Base-by-base conservation (phyloP, 176 grass and related monocot genomes). In the Musa itinerans region DNA sequence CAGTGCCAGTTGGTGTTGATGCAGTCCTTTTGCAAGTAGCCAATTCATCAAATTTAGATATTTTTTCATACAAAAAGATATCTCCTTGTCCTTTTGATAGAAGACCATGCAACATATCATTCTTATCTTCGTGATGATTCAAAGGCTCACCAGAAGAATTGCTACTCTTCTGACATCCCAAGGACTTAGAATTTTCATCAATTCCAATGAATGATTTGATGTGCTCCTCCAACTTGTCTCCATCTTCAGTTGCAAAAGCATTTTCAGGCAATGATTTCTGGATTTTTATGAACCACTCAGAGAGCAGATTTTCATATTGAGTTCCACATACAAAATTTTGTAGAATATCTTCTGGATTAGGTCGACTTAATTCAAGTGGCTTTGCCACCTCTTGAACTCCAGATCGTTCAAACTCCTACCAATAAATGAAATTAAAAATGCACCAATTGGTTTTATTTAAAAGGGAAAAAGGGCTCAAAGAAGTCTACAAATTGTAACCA, bases 231-330 rank as follows among this genome's bases (percentile, higher is more conserved):
- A 89, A 72, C 63, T 77, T 90, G 75, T 93, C 80, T 86, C 79
- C 78, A 25, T 81, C 73, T 62, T 90, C 82, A 43, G 64, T 26
- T 50, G 68, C 73, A 84, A 86, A 84, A 81, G 79, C 72, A 83
- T 85, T 90, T 51, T 71, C 53, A 66, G 76, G 55, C 71, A 78
- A 64, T 52, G 20, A 62, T 77, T 78, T 76, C 68, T 90, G 17
- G 43, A 70, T 81, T 75, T 87, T 50, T 71, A 81, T n/a, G 84
- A 74, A 65, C n/a, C 87, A 85, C 74, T 85, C 63, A 83, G 88
- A 82, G 73, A 97, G 85, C 63, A 49, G 83, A 83, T 54, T 89
- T 64, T 86, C 81, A 70, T 89, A 93, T 52, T 92, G 83, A 70
- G 81, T 63, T 81, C 81, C 83, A 83, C 81, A 69, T 72, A 87